phyloP scores from a whole-genome alignment of 257 asterid genomes.

The Voacanga thouarsii region DNA sequence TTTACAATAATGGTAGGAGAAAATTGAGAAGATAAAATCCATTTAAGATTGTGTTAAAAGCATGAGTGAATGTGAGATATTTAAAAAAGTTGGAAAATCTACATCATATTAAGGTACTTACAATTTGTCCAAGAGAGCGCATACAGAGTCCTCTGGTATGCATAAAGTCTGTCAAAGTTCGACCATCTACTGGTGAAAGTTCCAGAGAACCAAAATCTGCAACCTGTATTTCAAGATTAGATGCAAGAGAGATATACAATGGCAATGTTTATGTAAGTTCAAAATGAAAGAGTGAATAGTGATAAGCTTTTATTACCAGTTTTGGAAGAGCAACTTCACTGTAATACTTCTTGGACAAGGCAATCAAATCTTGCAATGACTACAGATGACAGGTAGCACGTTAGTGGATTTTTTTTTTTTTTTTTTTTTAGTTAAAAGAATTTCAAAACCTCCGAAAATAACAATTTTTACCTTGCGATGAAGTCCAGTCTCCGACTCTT shows the following conservation, averaged over 20 bases:
- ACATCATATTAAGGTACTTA: slow-evolving; percentile 38
- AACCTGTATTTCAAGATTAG: slow-evolving; percentile 54
- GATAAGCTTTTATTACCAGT: slow-evolving; percentile 50
- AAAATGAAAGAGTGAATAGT: background rate
- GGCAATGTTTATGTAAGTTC: slow-evolving; percentile 9
- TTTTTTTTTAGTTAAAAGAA: slow-evolving; percentile 12
- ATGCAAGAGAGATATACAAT: slow-evolving; percentile 16
- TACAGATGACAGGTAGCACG: slow-evolving; percentile 34
- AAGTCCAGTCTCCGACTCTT: slow-evolving; percentile 90
- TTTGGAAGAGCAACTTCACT: slow-evolving; percentile 89
- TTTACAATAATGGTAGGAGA: background rate
- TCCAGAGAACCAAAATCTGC: slow-evolving; percentile 99
- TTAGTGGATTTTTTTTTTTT: slow-evolving; percentile 31
- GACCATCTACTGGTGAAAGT: slow-evolving; percentile 97
- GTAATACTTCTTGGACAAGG: slow-evolving; percentile 69
- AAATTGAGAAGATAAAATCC: background rate
- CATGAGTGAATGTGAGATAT: background rate
- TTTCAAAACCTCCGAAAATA: slow-evolving; percentile 4
- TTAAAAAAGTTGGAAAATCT: slow-evolving; percentile 6
- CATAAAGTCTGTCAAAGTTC: slow-evolving; percentile 97
- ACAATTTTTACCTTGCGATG: slow-evolving; percentile 64
- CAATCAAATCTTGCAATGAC: slow-evolving; percentile 76
- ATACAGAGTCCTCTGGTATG: slow-evolving; percentile 98
- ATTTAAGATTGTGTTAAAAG: background rate
- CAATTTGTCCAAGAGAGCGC: slow-evolving; percentile 99